These are phyloP conservation scores for Pichia membranifaciens DNA, from an alignment of 805 yeast genomes.

Conservation along the genomic window DNA sequence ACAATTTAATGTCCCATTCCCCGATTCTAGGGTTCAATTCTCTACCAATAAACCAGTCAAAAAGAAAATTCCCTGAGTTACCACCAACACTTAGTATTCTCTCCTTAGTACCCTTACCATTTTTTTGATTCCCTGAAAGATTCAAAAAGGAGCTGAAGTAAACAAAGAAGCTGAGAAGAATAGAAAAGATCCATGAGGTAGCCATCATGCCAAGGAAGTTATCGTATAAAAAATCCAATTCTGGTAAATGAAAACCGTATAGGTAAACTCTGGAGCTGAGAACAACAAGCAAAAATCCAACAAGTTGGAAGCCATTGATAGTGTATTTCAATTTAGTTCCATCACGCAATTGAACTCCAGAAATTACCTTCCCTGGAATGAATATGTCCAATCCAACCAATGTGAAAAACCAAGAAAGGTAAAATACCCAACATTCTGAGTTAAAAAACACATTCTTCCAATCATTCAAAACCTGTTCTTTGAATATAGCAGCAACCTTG, in stretches of 20 bases:
- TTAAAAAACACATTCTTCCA: constrained; percentile 36
- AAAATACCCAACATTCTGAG: constrained; percentile 52
- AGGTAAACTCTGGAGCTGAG: constrained; percentile 48
- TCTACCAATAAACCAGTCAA: constrained; percentile 96
- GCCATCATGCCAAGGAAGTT: constrained; percentile 61
- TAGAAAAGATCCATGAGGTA: constrained; percentile 58
- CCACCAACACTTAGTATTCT: constrained; percentile 82
- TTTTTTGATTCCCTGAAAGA: constrained; percentile 31
- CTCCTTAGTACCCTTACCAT: constrained; percentile 54
- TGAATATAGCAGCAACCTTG: constrained; percentile 25
- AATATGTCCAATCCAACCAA: constrained; percentile 59
- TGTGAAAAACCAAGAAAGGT: constrained; percentile 64
- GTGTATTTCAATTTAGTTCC: constrained; percentile 66
- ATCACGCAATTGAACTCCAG: constrained; percentile 73
- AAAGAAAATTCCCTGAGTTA: constrained; percentile 65
- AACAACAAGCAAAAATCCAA: constrained; percentile 32
- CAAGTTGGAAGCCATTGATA: constrained; percentile 70
- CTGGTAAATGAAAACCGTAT: constrained; percentile 52
- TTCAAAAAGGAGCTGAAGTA: constrained; percentile 67
- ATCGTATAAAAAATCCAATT: constrained; percentile 67
- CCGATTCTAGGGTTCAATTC: constrained; percentile 91
- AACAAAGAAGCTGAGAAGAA: constrained; percentile 55
- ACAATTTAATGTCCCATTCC: constrained; percentile 78
- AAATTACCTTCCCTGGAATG: constrained; percentile 67
- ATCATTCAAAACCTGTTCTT: constrained; percentile 15